phyloP scores from a whole-genome alignment of 768 basidiomycete genomes.

The Tulasnella sp. region DNA sequence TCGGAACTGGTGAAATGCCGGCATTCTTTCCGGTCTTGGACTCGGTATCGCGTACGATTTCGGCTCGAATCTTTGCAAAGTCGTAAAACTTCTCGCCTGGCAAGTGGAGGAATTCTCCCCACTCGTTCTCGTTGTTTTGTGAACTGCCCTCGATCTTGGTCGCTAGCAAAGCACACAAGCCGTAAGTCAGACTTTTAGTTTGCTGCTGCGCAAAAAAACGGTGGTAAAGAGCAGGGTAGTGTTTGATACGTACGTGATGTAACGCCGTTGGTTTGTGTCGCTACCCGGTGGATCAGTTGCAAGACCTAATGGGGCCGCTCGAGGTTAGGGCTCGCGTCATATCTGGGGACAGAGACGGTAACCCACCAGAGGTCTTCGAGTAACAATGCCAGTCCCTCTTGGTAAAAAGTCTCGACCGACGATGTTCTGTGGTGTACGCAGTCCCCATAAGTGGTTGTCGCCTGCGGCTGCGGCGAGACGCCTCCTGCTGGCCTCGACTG shows the following conservation, averaged over 20 bases:
- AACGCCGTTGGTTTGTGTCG: constrained; percentile 39
- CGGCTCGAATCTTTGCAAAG: constrained; percentile 91
- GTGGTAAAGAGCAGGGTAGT: too few species aligned
- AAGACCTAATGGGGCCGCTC: constrained; percentile 51
- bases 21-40: constrained; percentile 98
- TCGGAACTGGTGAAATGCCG: constrained; percentile 90
- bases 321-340: neutral
- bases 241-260: constrained; percentile 8
- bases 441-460: neutral
- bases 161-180: too few species aligned
- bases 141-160: constrained; percentile 53
- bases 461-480: neutral
- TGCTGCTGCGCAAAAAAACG: too few species aligned
- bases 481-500: constrained; percentile 24
- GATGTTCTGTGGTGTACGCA: constrained; percentile 58
- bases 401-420: constrained; percentile 98
- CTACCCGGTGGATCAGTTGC: constrained; percentile 82
- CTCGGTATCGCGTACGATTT: constrained; percentile 95
- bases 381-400: constrained; percentile 98
- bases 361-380: constrained; percentile 81
- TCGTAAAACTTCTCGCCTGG: constrained; percentile 98
- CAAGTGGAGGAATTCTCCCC: constrained; percentile 97
- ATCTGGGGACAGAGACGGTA: neutral
- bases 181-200: too few species aligned
- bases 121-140: constrained; percentile 84